Percentiles rank a stretch among this genome's conserved stretches.
phyloP scores from a whole-genome alignment of 345 rosid genomes.

The Hibiscus tridactylites region DNA sequence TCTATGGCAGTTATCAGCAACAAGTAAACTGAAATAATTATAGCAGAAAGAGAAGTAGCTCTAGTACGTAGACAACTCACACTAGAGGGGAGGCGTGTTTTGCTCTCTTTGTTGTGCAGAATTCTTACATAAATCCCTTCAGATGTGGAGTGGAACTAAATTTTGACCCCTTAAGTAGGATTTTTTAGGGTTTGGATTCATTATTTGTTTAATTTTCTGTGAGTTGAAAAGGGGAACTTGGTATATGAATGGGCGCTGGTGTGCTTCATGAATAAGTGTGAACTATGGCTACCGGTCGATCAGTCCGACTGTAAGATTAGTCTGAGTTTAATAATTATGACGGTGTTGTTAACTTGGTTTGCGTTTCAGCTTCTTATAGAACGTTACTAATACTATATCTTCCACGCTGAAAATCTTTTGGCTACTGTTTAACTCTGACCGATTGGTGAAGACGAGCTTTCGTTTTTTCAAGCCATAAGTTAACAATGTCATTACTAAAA shows the following conservation, averaged over 20 bases:
- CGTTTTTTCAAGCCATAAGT: background rate
- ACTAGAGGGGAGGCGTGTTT: conserved; percentile 18
- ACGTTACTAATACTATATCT: background rate
- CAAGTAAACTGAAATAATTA: conserved; percentile 72
- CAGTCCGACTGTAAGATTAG: background rate
- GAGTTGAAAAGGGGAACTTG: conserved; percentile 9
- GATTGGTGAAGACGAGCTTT: background rate
- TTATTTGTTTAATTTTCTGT: conserved; percentile 19
- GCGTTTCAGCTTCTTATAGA: background rate
- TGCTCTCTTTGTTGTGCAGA: conserved; percentile 27
- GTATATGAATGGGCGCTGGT: background rate
- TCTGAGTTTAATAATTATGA: background rate
- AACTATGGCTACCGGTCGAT: background rate
- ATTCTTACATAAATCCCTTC: conserved; percentile 37
- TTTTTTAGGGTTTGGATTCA: conserved; percentile 28
- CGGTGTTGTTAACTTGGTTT: background rate
- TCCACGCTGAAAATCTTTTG: background rate
- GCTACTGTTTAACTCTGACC: background rate
- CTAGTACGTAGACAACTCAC: conserved; percentile 14
- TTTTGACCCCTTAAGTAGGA: conserved; percentile 48
- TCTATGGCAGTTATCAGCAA: conserved; percentile 77
- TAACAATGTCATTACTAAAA: background rate
- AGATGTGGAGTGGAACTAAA: conserved; percentile 48
- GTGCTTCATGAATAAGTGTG: background rate
- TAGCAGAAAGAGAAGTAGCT: conserved; percentile 8